phyloP scores from a whole-genome alignment of 129 eudicot species.

The Ambrosia trifida region DNA sequence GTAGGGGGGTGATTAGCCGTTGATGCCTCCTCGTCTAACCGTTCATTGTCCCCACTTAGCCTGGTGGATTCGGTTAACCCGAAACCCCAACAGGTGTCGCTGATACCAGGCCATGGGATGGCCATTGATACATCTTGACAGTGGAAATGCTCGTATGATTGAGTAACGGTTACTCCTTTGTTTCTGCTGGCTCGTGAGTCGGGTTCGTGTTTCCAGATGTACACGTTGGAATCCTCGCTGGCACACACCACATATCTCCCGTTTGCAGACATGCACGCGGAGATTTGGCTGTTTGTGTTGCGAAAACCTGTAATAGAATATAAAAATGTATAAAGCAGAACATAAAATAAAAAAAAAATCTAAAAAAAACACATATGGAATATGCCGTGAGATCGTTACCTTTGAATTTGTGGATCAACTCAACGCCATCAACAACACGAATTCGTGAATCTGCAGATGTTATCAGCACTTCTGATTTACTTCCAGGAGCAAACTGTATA shows the following conservation, averaged over 20 bases:
- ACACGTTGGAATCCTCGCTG: constrained; percentile 91
- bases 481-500: constrained; percentile 92
- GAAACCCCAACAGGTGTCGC: constrained; percentile 49
- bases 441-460: constrained; percentile 96
- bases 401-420: constrained; percentile 90
- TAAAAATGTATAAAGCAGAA: background rate
- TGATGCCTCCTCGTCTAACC: constrained; percentile 46
- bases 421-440: constrained; percentile 88
- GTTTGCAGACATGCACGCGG: constrained; percentile 72
- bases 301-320: constrained; percentile 63
- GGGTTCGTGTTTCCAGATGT: constrained; percentile 89
- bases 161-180: constrained; percentile 75
- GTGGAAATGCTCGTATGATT: constrained; percentile 82
- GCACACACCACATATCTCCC: constrained; percentile 87
- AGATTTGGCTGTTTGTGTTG: constrained; percentile 92
- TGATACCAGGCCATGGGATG: constrained; percentile 91
- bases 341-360: background rate
- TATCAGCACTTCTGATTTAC: constrained; percentile 81
- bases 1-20: constrained; percentile 71
- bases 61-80: constrained; percentile 39
- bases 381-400: constrained; percentile 41
- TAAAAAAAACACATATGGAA: background rate
- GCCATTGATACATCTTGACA: constrained; percentile 93
- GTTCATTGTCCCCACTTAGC: constrained; percentile 27
- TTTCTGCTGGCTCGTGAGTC: constrained; percentile 75